These are phyloP conservation scores for Pharnaceum exiguum DNA, from an alignment of 148 eudicot species.

Conservation along the genomic window DNA sequence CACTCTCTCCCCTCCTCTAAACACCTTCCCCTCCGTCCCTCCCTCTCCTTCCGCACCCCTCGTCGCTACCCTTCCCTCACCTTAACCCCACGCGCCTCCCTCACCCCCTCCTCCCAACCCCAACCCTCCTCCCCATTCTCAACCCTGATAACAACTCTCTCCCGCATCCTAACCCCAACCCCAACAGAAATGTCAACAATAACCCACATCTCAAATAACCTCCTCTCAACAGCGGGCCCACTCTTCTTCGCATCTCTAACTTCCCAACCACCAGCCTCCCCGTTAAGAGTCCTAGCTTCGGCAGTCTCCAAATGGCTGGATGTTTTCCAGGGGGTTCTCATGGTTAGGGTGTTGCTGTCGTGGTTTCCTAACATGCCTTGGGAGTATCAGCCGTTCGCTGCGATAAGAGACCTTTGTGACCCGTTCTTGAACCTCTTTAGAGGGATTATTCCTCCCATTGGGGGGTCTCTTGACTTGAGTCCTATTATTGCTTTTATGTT, in stretches of 20 bases:
- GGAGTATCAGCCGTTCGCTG: slow-evolving; percentile 80
- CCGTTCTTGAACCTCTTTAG: slow-evolving; percentile 66
- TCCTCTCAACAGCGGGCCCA: slow-evolving; percentile 36
- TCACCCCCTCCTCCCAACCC: background rate
- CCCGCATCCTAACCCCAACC: background rate
- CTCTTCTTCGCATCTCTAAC: slow-evolving; percentile 51
- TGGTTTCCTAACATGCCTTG: slow-evolving; percentile 86
- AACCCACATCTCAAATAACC: slow-evolving; percentile 6
- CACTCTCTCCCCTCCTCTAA: slow-evolving; percentile 1
- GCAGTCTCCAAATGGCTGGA: slow-evolving; percentile 78
- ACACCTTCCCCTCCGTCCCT: background rate
- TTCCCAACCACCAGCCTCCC: slow-evolving; percentile 39
- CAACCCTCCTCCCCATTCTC: background rate
- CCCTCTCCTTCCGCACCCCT: background rate
- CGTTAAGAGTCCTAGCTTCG: slow-evolving; percentile 57
- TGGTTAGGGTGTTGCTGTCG: slow-evolving; percentile 79
- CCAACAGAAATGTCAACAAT: background rate
- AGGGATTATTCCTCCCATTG: slow-evolving; percentile 68
- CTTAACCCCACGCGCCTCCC: background rate
- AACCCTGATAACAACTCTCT: background rate
- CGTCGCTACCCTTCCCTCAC: background rate
- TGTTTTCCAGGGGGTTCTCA: slow-evolving; percentile 60
- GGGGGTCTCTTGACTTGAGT: slow-evolving; percentile 62
- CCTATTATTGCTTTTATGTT: slow-evolving; percentile 67
- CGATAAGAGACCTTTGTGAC: slow-evolving; percentile 70